Conservation (phyloP, 2,329 filamentous ascomycete genomes). For the Penicillium expansum region DNA sequence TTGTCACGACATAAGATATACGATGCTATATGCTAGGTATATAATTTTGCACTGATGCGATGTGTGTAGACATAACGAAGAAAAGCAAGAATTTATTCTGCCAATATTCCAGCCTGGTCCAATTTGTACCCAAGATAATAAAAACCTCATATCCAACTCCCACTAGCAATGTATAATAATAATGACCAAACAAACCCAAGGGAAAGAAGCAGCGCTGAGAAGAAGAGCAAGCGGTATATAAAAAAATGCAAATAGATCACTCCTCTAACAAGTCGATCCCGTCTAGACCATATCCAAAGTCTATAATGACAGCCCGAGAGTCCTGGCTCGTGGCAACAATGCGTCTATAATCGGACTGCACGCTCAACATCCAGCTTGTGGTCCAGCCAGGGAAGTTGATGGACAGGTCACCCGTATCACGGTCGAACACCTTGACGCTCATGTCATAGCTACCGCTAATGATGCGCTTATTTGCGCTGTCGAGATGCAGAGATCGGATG, state of each 20-base stretch:
- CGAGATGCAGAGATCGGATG: conserved; percentile 86
- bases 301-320: conserved; percentile 85
- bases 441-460: conserved; percentile 93
- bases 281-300: conserved; percentile 69
- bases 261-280: conserved; percentile 53
- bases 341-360: conserved; percentile 91
- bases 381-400: conserved; percentile 94
- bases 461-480: conserved; percentile 79
- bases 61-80: not conserved
- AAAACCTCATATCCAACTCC: not conserved
- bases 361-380: conserved; percentile 91
- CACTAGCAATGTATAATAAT: not conserved
- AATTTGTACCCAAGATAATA: not conserved
- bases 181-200: not conserved
- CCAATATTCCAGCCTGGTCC: not conserved
- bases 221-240: conserved; percentile 12
- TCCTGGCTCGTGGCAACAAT: conserved; percentile 96
- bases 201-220: conserved; percentile 17
- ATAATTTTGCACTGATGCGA: not conserved
- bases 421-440: conserved; percentile 91
- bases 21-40: not conserved
- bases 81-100: conserved; percentile 10
- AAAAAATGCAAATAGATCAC: conserved; percentile 20
- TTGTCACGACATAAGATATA: not conserved
- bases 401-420: conserved; percentile 72